phyloP scores from a whole-genome alignment of 2,329 filamentous ascomycete genomes.

The Ophiognomonia clavigignenti-juglandacearum region DNA sequence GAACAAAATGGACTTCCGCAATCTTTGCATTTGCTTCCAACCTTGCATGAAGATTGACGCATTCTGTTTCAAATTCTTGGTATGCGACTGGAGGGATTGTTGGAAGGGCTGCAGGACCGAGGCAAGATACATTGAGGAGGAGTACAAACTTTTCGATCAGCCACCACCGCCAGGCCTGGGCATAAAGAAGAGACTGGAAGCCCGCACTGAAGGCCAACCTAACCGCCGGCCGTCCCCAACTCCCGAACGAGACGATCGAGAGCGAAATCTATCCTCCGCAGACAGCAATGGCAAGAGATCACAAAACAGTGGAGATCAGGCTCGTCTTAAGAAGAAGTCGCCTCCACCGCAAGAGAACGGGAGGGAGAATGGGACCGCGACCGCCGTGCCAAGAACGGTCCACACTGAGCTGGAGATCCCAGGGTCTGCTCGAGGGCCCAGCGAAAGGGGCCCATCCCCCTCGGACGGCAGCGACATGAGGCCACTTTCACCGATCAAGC shows the following conservation, averaged over 20 bases:
- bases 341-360: slow-evolving; percentile 33
- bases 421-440: slow-evolving; percentile 27
- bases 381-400: slow-evolving; percentile 21
- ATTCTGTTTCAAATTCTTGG: slow-evolving; percentile 91
- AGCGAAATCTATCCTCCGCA: slow-evolving; percentile 59
- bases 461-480: slow-evolving; percentile 36
- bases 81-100: slow-evolving; percentile 92
- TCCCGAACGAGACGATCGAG: slow-evolving; percentile 22
- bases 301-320: slow-evolving; percentile 26
- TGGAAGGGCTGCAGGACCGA: slow-evolving; percentile 97
- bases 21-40: slow-evolving; percentile 94
- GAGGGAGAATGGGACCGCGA: slow-evolving; percentile 12
- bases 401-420: slow-evolving; percentile 35
- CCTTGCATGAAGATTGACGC: slow-evolving; percentile 95
- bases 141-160: slow-evolving; percentile 57
- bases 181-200: slow-evolving; percentile 12
- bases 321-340: slow-evolving; percentile 39
- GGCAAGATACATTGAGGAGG: slow-evolving; percentile 68
- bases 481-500: slow-evolving; percentile 62
- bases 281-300: slow-evolving; percentile 56
- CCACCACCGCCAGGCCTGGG: slow-evolving; percentile 48
- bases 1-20: slow-evolving; percentile 98
- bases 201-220: slow-evolving; percentile 7
- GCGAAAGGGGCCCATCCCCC: slow-evolving; percentile 42
- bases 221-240: slow-evolving; percentile 10